Evolutionary conservation across 768 basidiomycete genomes (phyloP), one percentile per base, ranked within the genome.

Genomic region (Mycena epipterygia): DNA sequence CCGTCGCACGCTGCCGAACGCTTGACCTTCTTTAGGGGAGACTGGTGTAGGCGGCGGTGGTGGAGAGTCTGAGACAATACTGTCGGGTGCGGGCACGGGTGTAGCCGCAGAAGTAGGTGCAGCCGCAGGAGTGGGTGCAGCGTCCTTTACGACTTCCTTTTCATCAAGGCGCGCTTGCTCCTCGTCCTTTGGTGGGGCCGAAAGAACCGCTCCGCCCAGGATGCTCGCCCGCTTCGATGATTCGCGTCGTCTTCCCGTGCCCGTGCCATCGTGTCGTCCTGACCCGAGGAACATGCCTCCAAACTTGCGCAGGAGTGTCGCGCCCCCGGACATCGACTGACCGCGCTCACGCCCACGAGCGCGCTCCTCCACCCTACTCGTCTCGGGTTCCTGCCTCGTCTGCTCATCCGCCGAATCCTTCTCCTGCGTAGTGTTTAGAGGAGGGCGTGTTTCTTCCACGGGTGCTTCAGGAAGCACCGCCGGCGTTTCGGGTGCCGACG

Each of bases 61-160:
- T 46, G 76, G 51, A 55, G 76, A 73, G 23, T 25, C 25, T 48
- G 46, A 11, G 42, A 64, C 64, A 30, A 64, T 61, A 37, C 59
- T 74, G 39, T 73, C 76, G 85, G 73, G 71, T 11, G 94, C 90
- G 93, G 96, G 84, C 98, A 98, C 53, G 97, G 79, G 5, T 96
- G 97, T 81, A 98, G 98, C 76, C 97, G 42, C 2, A 27, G 52
- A 42, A 11, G 61, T 81, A 86, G 73, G 71, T 27, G 93, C 91
- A 93, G 95, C 84, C 97, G 98, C 57, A 98, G 78, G 5, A 96
- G 96, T 81, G 97, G 98, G 76, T 98, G 29, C 25, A 30, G 57
- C 51, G 9, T 67, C 49, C 46, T 48, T 44, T 0, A 27, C 60
- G n/a, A 53, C 17, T 16, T 39, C 80, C 69, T 79, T 81, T 33